A percentile compares a stretch with the other conserved stretches of the same genome.
Evolutionary conservation across 78 protist species (phyloP).

Genomic region (Pelomyxa schiedti): DNA sequence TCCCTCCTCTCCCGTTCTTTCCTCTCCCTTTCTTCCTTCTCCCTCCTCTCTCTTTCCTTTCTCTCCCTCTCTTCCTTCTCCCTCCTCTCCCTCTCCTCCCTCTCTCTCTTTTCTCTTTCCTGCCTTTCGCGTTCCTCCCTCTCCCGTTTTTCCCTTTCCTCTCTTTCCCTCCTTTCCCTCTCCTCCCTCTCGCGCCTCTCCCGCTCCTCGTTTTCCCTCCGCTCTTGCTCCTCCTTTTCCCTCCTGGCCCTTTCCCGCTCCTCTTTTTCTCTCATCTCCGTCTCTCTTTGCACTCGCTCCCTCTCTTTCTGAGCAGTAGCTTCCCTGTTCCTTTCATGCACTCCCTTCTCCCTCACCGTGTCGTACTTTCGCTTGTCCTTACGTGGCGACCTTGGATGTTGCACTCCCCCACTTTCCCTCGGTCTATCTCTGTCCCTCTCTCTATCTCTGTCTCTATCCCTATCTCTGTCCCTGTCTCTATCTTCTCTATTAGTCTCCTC

Average conservation of each 20-base stretch:
- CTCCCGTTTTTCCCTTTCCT: neutral
- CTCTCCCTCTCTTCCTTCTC: neutral
- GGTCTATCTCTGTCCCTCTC: too few relatives aligned
- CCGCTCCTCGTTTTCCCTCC: neutral
- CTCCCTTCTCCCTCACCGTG: too few relatives aligned
- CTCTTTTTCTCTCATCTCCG: neutral
- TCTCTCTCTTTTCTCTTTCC: neutral
- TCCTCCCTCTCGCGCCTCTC: neutral
- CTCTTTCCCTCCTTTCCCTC: neutral
- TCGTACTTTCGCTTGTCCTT: too few relatives aligned
- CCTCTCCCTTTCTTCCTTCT: neutral
- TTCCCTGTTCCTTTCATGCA: too few relatives aligned
- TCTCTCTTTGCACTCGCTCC: neutral
- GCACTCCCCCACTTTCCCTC: too few relatives aligned
- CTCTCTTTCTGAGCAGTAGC: neutral
- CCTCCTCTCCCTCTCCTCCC: neutral
- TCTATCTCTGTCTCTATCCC: too few relatives aligned
- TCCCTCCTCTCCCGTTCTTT: neutral
- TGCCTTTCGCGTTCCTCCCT: neutral
- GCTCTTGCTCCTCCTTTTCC: neutral
- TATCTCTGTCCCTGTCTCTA: too few relatives aligned
- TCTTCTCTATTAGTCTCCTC: too few relatives aligned
- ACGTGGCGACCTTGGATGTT: too few relatives aligned
- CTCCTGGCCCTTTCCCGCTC: neutral
- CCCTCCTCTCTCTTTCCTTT: neutral